Evolutionary conservation across 192 early-diverging fungal species (phyloP), one percentile per base, ranked within the genome.

Genomic region (Linnemannia hyalina): DNA sequence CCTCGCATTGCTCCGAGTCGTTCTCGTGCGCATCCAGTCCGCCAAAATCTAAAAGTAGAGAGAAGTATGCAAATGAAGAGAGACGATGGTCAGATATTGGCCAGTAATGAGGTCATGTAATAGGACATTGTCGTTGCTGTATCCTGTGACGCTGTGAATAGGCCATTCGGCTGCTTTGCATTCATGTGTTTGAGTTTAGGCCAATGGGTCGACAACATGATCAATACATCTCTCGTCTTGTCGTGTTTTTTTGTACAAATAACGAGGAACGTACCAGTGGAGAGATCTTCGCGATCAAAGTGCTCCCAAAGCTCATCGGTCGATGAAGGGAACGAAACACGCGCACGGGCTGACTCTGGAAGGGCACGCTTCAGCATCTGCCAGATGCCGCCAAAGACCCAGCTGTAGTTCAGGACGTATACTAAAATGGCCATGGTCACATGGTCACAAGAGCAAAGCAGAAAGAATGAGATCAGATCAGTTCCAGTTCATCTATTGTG

Each of bases 351-450:
- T 54, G 84, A 77, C 32, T 86, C 84, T 15, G 84, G 84, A 15
- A 86, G 80, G 47, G 84, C 84, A 40, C 78, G 75, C 41, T 86
- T 86, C 54, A 86, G 60, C 84, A 86, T 86, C 47, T 86, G 84
- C 84, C 84, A 86, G 60, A 86, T 86, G 44, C 84, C 84, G 20
- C 84, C 84, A 78, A 86, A 86, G 74, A 86, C 80, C 84, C 84
- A 86, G 76, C 84, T 86, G 44, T 86, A 86, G 65, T 86, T 86
- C 16, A 86, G 84, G 36, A 86, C 84, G 38, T 86, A 86, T 2
- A 86, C 84, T 86, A 75, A 18, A 38, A 26, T 26, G n/a, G 10
- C 2, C 26, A 65, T 29, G 16, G 26, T 40, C 7, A 29, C 7
- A 29, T 18, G 41, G 16, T 49, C 40, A 36, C 4, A 44, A 26